These are phyloP conservation scores for Hanseniaspora hatyaiensis DNA, from an alignment of 805 yeast species.

Conservation along the genomic window DNA sequence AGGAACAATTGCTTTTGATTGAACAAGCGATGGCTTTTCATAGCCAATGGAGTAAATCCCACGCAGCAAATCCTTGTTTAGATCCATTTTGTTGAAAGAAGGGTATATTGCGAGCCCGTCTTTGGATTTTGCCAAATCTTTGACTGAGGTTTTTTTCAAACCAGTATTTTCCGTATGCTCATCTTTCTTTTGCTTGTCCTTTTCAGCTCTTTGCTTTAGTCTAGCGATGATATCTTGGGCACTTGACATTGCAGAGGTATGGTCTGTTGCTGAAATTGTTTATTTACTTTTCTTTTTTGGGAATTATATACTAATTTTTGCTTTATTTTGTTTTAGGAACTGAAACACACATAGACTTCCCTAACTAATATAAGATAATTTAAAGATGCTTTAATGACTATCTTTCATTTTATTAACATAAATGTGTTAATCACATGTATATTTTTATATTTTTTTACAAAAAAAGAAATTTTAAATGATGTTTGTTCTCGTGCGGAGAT, in stretches of 20 bases:
- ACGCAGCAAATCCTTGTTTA: constrained; percentile 48
- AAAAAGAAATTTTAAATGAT: no score
- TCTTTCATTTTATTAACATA: no score
- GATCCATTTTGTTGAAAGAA: constrained; percentile 62
- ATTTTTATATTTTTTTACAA: no score
- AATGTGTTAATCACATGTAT: no score
- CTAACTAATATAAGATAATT: no score
- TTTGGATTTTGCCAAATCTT: constrained; percentile 37
- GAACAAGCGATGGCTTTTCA: constrained; percentile 93
- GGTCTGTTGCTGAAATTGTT: neutral
- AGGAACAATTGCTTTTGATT: constrained; percentile 90
- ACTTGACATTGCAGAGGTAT: neutral
- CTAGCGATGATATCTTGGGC: constrained; percentile 7
- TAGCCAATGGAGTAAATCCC: constrained; percentile 82
- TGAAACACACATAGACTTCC: no score
- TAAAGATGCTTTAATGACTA: no score
- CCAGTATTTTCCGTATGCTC: no score
- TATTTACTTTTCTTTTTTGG: neutral
- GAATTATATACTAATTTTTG: neutral
- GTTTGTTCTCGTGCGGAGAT: no score
- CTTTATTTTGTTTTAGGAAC: no score
- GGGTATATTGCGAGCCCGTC: constrained; percentile 33
- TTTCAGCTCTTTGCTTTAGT: constrained; percentile 5
- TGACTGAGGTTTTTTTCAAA: neutral
- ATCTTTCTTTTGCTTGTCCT: neutral